Percentiles rank a stretch among this genome's conserved stretches.
Conservation (phyloP, 2,329 filamentous ascomycete species). For the Neoascochyta sp. region DNA sequence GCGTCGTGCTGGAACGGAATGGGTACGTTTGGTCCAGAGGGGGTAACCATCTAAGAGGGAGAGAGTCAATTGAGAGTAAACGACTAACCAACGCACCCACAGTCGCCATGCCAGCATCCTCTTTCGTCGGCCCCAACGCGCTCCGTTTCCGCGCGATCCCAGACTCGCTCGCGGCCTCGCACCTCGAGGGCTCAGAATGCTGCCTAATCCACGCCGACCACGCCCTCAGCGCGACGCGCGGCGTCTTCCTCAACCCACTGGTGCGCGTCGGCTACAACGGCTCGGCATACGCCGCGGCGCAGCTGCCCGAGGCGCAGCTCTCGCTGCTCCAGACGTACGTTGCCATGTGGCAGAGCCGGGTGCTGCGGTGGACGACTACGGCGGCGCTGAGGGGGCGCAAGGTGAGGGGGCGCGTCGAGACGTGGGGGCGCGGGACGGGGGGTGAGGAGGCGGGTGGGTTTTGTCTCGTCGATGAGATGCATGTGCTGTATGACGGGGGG, state of each 20-base stretch:
- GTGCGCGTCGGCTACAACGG: slow-evolving; percentile 64
- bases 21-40: slow-evolving; percentile 19
- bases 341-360: slow-evolving; percentile 11
- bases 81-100: no score
- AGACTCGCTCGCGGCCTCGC: slow-evolving; percentile 56
- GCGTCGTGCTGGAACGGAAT: slow-evolving; percentile 68
- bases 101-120: slow-evolving; percentile 26
- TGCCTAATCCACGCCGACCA: slow-evolving; percentile 75
- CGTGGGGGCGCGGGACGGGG: slow-evolving; percentile 8
- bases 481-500: slow-evolving; percentile 33
- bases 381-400: slow-evolving; percentile 9
- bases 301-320: slow-evolving; percentile 6
- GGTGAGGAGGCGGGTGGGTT: slow-evolving; percentile 25
- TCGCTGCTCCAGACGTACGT: slow-evolving; percentile 10
- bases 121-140: slow-evolving; percentile 23
- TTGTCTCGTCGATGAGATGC: slow-evolving; percentile 41
- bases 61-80: no score
- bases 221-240: slow-evolving; percentile 48
- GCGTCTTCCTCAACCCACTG: slow-evolving; percentile 66
- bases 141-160: slow-evolving; percentile 63
- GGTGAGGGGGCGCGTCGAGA: slow-evolving; percentile 7
- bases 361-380: slow-evolving; percentile 10
- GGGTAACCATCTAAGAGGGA: no score
- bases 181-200: slow-evolving; percentile 75
- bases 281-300: slow-evolving; percentile 21